Base-by-base conservation (phyloP, 441 rosid genomes). In the Pelargonium fulgidum region DNA sequence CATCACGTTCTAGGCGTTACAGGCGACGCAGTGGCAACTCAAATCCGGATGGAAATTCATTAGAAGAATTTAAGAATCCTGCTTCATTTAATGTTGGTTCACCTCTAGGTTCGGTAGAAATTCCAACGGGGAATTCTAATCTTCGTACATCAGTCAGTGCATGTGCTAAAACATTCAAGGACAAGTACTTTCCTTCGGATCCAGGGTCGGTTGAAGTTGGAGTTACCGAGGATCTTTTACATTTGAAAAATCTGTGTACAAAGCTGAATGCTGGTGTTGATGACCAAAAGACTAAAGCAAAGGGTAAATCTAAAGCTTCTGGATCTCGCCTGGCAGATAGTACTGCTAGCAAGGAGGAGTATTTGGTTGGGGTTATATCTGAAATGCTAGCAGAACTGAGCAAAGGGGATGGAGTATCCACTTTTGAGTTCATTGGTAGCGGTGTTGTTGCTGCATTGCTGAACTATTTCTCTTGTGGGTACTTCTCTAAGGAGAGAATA, bases 321-420 rank as follows among this genome's bases (percentile, higher is more conserved):
- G 96, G 80, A 29, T 70, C 89, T 76, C 81, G 65, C 64, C 68
- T 81, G 29, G 78, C 83, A 74, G 97, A 95, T 19, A 79, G 71
- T 75, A 84, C 87, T 75, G 74, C 89, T 72, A 80, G 78, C 67
- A 96, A 86, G 78, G 99, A 93, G 75, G 98, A 93, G 67, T 86
- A 86, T 77, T 84, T 96, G 87, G 79, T 81, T 72, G 94, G 83
- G 54, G 85, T 93, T 74, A 78, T 93, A 69, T 80, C 93, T 75
- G 97, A 96, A 80, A 87, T 96, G 85, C 86, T 93, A 63, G 73
- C 80, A 76, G 99, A 96, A 77, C 81, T 96, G 68, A 83, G 89
- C 72, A 96, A 91, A 81, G 99, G 99, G 71, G 96, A 91, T 72
- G 97, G 99, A 68, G 99, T 96, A 62, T 93, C 99, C 70, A 96